Base-by-base conservation (phyloP, 257 asterid genomes). In the Fraxinus anomala region DNA sequence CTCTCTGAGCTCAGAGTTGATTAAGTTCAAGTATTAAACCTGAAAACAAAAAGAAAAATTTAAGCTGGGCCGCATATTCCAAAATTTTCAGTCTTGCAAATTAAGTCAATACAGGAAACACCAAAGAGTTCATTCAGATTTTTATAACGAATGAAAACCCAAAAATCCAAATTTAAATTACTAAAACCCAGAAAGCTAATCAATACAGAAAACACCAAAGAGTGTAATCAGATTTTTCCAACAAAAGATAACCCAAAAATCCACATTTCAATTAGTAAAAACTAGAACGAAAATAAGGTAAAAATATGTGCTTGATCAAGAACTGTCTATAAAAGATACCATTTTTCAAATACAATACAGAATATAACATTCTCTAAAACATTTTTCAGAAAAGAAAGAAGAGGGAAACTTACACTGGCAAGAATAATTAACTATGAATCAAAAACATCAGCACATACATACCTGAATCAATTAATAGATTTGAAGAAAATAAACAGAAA, bases 391-490 rank as follows among this genome's bases (percentile, higher is more conserved):
- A 47, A 44, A 47, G 19, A 47, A 47, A 47, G 56, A 0, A 14
- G n/a, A 44, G 56, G 56, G n/a, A 14, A 14, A 47, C 6, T 47
- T 19, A 11, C 51, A 2, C 51, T 2, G 51, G 51, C 51, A 9
- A 39, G 61, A 77, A 56, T 42, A 13, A 79, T 36, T 68, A 68
- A 68, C 36, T 73, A 77, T 81, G 23, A 56, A 81, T 77, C 73
- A 74, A 47, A 76, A 6, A 8, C 2, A 39, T 9, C 13, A 10
- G 44, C 76, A 68, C 1, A 47, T 75, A 75, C 65, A 56, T 78
- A 56, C 42, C 76, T 74, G 71, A 63, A 63, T 63, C 19, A 17
- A 10, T 3, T 23, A 63, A 26, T n/a, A 63, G 10, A 63, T 63
- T 34, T 8, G n/a, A 21, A 63, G 69, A 63, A 42, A 23, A 63